Percentiles rank a stretch among this genome's conserved stretches.
Evolutionary conservation across 176 grass and related monocot genomes (phyloP).

Genomic region (Oryza australiensis): DNA sequence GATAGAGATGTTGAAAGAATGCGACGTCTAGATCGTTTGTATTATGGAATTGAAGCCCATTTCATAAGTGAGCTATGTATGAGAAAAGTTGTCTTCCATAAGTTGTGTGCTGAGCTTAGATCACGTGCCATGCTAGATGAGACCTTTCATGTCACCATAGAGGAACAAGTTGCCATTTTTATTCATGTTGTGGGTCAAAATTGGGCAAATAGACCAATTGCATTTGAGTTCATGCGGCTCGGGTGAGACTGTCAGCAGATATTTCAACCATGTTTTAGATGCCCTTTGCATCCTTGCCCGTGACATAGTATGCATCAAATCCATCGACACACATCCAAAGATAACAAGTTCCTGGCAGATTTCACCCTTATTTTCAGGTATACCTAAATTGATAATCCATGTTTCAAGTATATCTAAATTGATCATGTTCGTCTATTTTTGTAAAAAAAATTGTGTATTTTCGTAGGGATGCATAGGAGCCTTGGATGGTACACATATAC

Average conservation of each 20-base stretch:
- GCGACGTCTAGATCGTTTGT: not conserved
- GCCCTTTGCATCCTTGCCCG: too few relatives aligned
- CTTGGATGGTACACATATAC: slow-evolving; percentile 8
- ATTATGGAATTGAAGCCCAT: not conserved
- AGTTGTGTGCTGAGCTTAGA: not conserved
- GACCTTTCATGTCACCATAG: not conserved
- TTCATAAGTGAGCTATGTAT: not conserved
- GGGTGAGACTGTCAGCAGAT: too few relatives aligned
- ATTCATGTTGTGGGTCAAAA: too few relatives aligned
- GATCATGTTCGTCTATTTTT: not conserved
- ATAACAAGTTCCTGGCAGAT: too few relatives aligned
- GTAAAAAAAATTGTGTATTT: not conserved
- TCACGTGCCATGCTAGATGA: not conserved
- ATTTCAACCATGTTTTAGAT: too few relatives aligned
- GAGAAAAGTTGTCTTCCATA: not conserved
- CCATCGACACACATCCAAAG: too few relatives aligned
- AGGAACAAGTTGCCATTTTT: not conserved
- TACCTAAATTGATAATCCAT: not conserved
- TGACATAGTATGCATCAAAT: too few relatives aligned
- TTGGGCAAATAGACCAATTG: too few relatives aligned
- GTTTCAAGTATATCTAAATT: not conserved
- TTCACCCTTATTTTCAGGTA: too few relatives aligned
- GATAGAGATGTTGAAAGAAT: too few relatives aligned
- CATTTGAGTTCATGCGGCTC: too few relatives aligned
- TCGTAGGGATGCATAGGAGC: slow-evolving; percentile 13